Base-by-base conservation (phyloP, 805 yeast species). In the Vanderwaltozyma tropicalis region DNA sequence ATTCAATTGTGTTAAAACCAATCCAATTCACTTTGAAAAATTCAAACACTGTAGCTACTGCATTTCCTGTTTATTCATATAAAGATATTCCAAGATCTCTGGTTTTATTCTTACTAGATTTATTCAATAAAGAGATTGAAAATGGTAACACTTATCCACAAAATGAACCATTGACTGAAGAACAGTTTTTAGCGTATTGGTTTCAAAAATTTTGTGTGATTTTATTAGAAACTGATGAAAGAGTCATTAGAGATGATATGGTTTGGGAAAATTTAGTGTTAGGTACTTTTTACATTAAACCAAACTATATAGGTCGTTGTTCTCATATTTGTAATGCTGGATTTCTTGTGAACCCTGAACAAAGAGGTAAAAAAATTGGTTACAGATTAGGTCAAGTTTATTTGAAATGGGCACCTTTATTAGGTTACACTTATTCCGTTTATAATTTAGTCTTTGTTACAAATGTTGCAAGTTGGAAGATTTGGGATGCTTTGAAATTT, bases 241-340 rank as follows among this genome's bases (percentile, higher is more conserved):
- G 20, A 8, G 13, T 13, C 1, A 38, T 48, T 14, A 22, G 41
- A 6, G 64, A 67, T 31, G 45, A 45, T 12, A 21, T 42, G 5
- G 64, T 66, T 32, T 75, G 80, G 77, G 61, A 64, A 4, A 52
- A 63, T 0, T 45, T 48, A 6, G 72, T 77, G 42, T 55, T 85
- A 32, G 96, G 96, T 1, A 73, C 82, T 2, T 82, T 79, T 55
- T 83, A 80, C 57, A 67, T 87, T 49, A 86, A 83, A 52, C 95
- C 97, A 14, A 88, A 88, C 59, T 88, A 87, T 54, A 61, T 68
- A 2, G 95, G 94, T 8, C 71, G 95, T 41, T 79, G 89, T 44
- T 76, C 92, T 0, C 96, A 88, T 51, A 79, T 75, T 21, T 85
- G 95, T 51, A 88, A 88, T 55, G 96, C 78, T 0, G 95, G 94